phyloP scores from a whole-genome alignment of 306 rosid species.

The Vicia sativa region DNA sequence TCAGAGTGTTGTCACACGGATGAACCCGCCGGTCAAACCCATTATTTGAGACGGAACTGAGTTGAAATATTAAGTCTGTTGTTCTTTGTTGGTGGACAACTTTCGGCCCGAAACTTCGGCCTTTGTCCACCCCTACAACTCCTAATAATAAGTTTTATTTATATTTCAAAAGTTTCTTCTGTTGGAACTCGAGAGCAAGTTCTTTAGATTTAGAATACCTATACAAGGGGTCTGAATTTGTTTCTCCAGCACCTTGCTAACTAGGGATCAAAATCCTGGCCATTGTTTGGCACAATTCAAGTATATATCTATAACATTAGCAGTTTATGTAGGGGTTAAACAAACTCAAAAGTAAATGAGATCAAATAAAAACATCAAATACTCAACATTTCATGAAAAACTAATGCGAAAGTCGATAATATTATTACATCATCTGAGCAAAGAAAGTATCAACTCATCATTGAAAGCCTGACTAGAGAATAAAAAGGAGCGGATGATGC shows the following conservation, averaged over 20 bases:
- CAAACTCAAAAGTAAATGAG: not conserved
- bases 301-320: slow-evolving; percentile 1
- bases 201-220: too few species aligned
- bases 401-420: slow-evolving; percentile 38
- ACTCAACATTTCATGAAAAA: not conserved
- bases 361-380: slow-evolving; percentile 25
- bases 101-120: too few species aligned
- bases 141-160: too few species aligned
- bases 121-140: too few species aligned
- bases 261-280: not conserved
- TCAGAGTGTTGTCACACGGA: too few species aligned
- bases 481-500: slow-evolving; percentile 24
- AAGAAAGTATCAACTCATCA: slow-evolving; percentile 41
- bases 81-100: too few species aligned
- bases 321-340: slow-evolving; percentile 2
- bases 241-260: not conserved
- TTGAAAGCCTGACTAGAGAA: slow-evolving; percentile 24
- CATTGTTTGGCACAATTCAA: not conserved
- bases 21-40: too few species aligned
- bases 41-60: too few species aligned
- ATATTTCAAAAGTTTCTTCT: too few species aligned
- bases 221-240: too few species aligned
- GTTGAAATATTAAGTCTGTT: too few species aligned
- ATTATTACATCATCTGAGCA: slow-evolving; percentile 52
- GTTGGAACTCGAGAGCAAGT: too few species aligned